Conservation (phyloP, 164 flowering plant species). For the Akebia trifoliata region DNA sequence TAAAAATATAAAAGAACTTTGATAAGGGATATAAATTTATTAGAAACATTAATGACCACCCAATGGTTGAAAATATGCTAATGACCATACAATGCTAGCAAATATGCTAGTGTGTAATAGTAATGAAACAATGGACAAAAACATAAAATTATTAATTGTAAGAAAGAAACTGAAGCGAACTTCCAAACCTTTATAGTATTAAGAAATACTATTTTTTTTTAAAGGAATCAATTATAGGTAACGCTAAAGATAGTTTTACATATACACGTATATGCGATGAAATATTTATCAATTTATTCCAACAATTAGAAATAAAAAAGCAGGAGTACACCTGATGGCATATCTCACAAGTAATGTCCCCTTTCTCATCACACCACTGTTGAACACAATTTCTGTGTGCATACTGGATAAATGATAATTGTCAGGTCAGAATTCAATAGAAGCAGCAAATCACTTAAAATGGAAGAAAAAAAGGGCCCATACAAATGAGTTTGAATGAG, state of each 20-base stretch:
- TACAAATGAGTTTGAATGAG: not conserved
- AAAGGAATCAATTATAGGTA: not conserved
- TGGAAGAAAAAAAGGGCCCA: not conserved
- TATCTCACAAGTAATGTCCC: conserved; percentile 65
- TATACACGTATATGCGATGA: not conserved
- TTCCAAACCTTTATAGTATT: not conserved
- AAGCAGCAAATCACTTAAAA: not conserved
- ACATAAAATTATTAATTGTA: too few relatives aligned
- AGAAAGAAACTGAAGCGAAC: not conserved
- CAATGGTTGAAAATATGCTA: too few relatives aligned
- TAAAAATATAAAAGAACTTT: too few relatives aligned
- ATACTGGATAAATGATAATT: conserved; percentile 34
- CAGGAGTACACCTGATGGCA: conserved; percentile 46
- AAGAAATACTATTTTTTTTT: too few relatives aligned
- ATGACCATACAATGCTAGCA: too few relatives aligned
- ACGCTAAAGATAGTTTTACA: not conserved
- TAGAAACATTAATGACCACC: too few relatives aligned
- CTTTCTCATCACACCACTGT: conserved; percentile 77
- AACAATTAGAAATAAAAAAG: not conserved
- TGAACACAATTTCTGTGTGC: conserved; percentile 79
- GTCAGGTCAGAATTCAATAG: not conserved
- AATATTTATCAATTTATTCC: not conserved
- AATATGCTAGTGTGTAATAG: too few relatives aligned
- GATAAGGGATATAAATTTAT: too few relatives aligned
- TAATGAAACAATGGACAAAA: too few relatives aligned